Conservation (phyloP, 805 yeast species). For the Vanderwaltozyma polyspora region DNA sequence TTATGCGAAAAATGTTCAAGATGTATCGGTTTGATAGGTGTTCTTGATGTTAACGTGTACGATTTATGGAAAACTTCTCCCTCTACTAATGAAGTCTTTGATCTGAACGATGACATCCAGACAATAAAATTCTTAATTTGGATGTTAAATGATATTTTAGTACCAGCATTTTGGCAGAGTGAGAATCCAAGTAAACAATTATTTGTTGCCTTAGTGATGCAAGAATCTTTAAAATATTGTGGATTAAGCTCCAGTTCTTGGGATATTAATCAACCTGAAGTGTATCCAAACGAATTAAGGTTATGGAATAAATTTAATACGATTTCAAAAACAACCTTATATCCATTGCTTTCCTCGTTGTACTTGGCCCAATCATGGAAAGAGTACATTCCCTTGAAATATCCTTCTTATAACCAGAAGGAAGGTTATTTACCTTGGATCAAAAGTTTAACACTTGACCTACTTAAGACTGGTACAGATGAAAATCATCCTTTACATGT, state of each 20-base stretch:
- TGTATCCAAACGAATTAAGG: conserved; percentile 22
- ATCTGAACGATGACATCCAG: conserved; percentile 53
- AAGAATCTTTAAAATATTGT: conserved; percentile 62
- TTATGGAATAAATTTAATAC: conserved; percentile 57
- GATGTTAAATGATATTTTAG: conserved; percentile 58
- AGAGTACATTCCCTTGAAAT: conserved; percentile 34
- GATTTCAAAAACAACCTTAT: conserved; percentile 57
- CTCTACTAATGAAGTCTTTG: conserved; percentile 38
- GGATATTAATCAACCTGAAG: conserved; percentile 19
- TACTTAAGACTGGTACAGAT: conserved; percentile 34
- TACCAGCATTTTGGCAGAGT: conserved; percentile 82
- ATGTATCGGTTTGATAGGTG: conserved; percentile 68
- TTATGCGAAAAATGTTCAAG: conserved; percentile 53
- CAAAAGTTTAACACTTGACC: conserved; percentile 51
- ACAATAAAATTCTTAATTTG: conserved; percentile 50
- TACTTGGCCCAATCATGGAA: conserved; percentile 50
- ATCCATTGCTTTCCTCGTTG: conserved; percentile 63
- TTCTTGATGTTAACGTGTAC: conserved; percentile 48
- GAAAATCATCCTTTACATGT: conserved; percentile 43
- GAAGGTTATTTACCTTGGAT: conserved; percentile 65
- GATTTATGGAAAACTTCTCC: conserved; percentile 30
- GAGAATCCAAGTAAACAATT: conserved; percentile 77
- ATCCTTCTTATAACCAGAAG: conserved; percentile 53
- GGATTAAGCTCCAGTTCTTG: conserved; percentile 32
- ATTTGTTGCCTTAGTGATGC: conserved; percentile 80